Percentiles rank a stretch among this genome's conserved stretches.
Evolutionary conservation across 2,329 filamentous ascomycete genomes (phyloP).

Genomic region (Ilyonectria destructans): DNA sequence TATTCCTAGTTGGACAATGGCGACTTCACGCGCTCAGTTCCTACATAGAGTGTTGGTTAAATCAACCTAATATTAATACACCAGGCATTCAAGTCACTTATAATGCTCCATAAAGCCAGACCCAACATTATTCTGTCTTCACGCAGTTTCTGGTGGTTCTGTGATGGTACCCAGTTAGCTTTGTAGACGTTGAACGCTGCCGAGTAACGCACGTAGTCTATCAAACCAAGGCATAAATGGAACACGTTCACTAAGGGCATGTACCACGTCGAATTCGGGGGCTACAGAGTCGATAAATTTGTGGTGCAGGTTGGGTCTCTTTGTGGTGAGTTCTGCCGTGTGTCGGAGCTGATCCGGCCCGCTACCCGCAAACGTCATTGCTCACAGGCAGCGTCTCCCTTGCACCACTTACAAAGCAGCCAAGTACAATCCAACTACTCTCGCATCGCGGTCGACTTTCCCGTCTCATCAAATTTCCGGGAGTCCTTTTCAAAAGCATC

Average conservation of each 20-base stretch:
- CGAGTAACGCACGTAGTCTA: background rate
- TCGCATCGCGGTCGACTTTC: background rate
- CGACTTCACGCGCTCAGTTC: too few relatives aligned
- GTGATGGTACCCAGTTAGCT: too few relatives aligned
- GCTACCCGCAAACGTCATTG: constrained; percentile 42
- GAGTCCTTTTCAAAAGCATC: background rate
- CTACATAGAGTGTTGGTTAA: too few relatives aligned
- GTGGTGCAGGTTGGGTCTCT: background rate
- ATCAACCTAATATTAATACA: too few relatives aligned
- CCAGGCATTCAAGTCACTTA: too few relatives aligned
- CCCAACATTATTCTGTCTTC: too few relatives aligned
- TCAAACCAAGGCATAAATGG: background rate
- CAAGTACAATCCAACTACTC: background rate
- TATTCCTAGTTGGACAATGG: background rate
- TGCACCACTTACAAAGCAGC: constrained; percentile 36
- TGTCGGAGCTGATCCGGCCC: constrained; percentile 18
- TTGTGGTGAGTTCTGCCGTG: background rate
- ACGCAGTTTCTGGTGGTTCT: too few relatives aligned
- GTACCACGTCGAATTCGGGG: background rate
- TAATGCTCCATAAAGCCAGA: too few relatives aligned
- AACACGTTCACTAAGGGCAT: background rate
- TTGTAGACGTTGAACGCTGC: too few relatives aligned
- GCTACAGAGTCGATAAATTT: background rate
- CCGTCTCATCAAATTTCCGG: background rate
- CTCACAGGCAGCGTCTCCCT: constrained; percentile 28